Conservation (phyloP, 1,284 basidiomycete species). For the Cutaneotrichosporon mucoides region DNA sequence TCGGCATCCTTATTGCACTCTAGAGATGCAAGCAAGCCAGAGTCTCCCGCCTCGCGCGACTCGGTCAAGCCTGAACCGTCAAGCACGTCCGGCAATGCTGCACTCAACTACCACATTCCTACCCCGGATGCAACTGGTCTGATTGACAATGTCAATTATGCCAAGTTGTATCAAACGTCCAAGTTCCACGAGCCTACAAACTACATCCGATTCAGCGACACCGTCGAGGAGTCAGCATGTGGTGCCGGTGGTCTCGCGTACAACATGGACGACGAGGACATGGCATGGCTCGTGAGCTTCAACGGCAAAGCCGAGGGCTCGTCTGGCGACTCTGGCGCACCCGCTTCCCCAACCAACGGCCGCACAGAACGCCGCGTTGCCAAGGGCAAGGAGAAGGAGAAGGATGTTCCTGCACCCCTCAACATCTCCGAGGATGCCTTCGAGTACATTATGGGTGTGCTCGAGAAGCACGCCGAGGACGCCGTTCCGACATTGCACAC, state of each 20-base stretch:
- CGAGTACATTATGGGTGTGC: conserved; percentile 90
- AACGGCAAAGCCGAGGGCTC: conserved; percentile 85
- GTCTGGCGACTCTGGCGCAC: conserved; percentile 56
- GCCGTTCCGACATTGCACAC: conserved; percentile 85
- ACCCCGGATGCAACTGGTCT: conserved; percentile 84
- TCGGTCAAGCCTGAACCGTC: conserved; percentile 21
- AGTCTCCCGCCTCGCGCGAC: conserved; percentile 21
- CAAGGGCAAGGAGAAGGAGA: conserved; percentile 49
- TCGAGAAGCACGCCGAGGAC: conserved; percentile 88
- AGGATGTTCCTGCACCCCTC: conserved; percentile 48
- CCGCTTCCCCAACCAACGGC: conserved; percentile 30
- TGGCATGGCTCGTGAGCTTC: conserved; percentile 87
- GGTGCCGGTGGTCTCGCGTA: conserved; percentile 57
- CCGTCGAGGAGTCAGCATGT: conserved; percentile 67
- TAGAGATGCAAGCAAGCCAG: conserved; percentile 31
- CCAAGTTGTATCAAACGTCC: conserved; percentile 65
- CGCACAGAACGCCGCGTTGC: conserved; percentile 45
- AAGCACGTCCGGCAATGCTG: conserved; percentile 16
- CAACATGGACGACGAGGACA: conserved; percentile 94
- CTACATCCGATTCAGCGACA: conserved; percentile 81
- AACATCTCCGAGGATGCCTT: conserved; percentile 82
- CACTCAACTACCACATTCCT: conserved; percentile 71
- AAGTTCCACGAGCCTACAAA: conserved; percentile 72
- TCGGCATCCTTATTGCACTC: conserved; percentile 46
- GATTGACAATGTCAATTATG: conserved; percentile 59